phyloP scores from a whole-genome alignment of 306 rosid genomes.

The Luffa aegyptiaca region DNA sequence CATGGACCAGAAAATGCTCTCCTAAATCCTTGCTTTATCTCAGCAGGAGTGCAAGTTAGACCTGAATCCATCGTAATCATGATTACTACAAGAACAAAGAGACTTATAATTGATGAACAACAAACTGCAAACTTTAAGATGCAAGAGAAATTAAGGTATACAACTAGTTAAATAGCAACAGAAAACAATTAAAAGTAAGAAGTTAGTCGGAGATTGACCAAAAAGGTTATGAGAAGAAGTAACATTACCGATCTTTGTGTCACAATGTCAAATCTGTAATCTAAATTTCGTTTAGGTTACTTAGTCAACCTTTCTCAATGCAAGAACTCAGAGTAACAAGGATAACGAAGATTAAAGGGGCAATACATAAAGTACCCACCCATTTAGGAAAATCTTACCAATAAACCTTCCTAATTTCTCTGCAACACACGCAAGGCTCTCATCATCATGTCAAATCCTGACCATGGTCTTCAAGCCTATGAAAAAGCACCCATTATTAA shows the following conservation, averaged over 20 bases:
- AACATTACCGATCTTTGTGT: neutral
- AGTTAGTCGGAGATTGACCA: neutral
- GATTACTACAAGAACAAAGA: neutral
- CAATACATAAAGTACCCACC: neutral
- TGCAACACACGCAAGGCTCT: too few relatives aligned
- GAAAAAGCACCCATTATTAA: too few relatives aligned
- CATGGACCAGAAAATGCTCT: conserved; percentile 78
- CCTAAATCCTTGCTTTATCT: conserved; percentile 78
- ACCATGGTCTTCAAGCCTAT: neutral
- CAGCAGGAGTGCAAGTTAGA: conserved; percentile 48
- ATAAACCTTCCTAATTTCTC: too few relatives aligned
- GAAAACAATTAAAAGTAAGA: too few relatives aligned
- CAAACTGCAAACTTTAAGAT: neutral
- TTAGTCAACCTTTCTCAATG: neutral
- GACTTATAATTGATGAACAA: neutral
- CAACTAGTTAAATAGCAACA: neutral
- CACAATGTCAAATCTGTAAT: neutral
- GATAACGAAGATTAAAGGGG: neutral
- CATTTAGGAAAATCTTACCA: too few relatives aligned
- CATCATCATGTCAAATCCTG: neutral
- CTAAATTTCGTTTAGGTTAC: neutral
- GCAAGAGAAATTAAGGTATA: neutral
- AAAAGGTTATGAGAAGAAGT: neutral
- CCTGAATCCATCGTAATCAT: conserved; percentile 27
- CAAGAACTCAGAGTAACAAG: neutral